Percentiles rank a stretch among this genome's conserved stretches.
Conservation (phyloP, 352 stramenopile genomes). For the Pythium guiyangense region DNA sequence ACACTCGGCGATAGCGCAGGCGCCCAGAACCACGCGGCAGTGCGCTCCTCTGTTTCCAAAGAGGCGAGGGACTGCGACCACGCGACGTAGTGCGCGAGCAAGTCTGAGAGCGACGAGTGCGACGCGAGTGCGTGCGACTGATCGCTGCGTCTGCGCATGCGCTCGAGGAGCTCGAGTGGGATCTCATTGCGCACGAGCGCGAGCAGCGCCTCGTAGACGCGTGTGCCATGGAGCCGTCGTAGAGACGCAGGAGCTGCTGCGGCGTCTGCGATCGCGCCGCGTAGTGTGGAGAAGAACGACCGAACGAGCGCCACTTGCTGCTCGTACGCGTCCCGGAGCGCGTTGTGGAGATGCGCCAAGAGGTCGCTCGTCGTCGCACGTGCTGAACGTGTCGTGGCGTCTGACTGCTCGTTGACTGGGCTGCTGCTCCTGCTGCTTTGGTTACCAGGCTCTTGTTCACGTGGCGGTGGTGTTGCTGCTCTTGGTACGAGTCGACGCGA, state of each 20-base stretch:
- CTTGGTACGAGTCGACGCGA: neutral
- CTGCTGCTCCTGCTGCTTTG: neutral
- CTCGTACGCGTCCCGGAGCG: neutral
- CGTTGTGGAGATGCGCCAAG: neutral
- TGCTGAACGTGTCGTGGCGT: neutral
- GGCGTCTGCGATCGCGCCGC: neutral
- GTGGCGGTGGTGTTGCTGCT: neutral
- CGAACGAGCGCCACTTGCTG: neutral
- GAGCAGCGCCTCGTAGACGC: neutral
- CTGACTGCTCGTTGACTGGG: neutral
- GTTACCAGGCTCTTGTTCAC: neutral
- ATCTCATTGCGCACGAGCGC: slow-evolving; percentile 9
- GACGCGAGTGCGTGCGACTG: neutral
- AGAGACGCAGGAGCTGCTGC: neutral
- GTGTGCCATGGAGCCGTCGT: neutral
- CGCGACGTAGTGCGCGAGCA: slow-evolving; percentile 6
- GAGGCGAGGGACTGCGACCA: neutral
- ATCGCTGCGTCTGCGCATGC: too few relatives aligned
- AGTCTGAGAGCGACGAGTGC: slow-evolving; percentile 1
- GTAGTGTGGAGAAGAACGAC: neutral
- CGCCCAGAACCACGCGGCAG: slow-evolving; percentile 5
- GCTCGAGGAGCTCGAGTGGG: neutral
- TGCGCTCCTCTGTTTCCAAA: neutral
- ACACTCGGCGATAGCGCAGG: slow-evolving; percentile 1
- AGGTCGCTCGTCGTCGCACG: neutral